phyloP scores from a whole-genome alignment of 83 land plant genomes.

The Isoetes engelmannii region DNA sequence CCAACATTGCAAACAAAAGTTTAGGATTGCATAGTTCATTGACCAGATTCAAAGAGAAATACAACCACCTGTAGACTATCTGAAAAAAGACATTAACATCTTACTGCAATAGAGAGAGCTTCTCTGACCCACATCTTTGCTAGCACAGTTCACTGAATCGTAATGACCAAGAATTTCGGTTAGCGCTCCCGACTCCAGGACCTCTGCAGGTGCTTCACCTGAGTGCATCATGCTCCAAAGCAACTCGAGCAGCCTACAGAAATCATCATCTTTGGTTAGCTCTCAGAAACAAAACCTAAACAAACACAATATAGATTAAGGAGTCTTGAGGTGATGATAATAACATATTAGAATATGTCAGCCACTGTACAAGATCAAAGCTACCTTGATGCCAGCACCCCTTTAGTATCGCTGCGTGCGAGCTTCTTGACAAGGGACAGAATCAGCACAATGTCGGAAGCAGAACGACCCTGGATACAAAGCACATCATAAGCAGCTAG shows the following conservation, averaged over 20 bases:
- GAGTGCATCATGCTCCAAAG: conserved; percentile 29
- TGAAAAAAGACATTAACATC: conserved; percentile 9
- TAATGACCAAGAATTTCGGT: conserved; percentile 34
- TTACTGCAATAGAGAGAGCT: conserved; percentile 23
- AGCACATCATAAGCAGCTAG: background rate
- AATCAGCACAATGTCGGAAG: conserved; percentile 24
- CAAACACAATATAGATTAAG: background rate
- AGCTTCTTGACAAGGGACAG: conserved; percentile 29
- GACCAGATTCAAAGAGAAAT: background rate
- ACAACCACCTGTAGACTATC: background rate
- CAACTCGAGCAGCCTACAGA: conserved; percentile 29
- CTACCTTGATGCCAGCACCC: conserved; percentile 30
- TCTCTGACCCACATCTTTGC: conserved; percentile 39
- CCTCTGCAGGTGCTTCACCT: conserved; percentile 24
- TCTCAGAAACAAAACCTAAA: background rate
- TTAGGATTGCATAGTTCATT: background rate
- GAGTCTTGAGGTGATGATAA: no score
- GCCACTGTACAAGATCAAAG: no score
- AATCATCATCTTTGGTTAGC: background rate
- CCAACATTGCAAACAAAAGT: background rate
- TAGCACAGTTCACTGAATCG: conserved; percentile 33
- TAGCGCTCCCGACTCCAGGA: conserved; percentile 34
- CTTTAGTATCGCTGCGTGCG: conserved; percentile 30
- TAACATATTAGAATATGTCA: no score
- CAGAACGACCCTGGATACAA: conserved; percentile 21